Evolutionary conservation across 2,329 filamentous ascomycete species (phyloP).

Genomic region (Claviceps cyperi): DNA sequence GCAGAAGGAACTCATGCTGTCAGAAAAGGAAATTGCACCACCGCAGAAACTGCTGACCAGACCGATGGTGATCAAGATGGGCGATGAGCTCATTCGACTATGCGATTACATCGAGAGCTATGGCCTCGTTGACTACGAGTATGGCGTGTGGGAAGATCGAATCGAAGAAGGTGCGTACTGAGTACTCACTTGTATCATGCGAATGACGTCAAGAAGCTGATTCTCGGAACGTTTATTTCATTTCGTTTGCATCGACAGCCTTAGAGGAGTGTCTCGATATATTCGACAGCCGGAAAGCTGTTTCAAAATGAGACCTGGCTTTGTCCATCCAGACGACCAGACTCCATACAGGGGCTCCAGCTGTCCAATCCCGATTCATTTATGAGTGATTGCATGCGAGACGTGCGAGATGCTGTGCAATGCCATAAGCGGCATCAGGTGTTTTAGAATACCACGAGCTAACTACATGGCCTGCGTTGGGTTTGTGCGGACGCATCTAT

Average conservation of each 20-base stretch:
- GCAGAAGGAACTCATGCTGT: conserved; percentile 62
- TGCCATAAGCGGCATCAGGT: too few species aligned
- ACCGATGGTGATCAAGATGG: conserved; percentile 62
- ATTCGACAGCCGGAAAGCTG: background rate
- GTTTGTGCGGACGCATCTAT: background rate
- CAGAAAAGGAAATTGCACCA: conserved; percentile 41
- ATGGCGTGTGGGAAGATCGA: conserved; percentile 89
- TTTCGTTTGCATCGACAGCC: background rate
- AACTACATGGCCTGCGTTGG: background rate
- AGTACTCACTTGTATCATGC: conserved; percentile 15
- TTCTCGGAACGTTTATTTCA: background rate
- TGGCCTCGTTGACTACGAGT: conserved; percentile 94
- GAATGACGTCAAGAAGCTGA: background rate
- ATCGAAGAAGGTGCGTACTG: conserved; percentile 60
- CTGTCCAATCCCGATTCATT: too few species aligned
- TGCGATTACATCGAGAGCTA: conserved; percentile 81
- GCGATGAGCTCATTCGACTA: conserved; percentile 63
- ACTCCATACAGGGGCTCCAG: too few species aligned
- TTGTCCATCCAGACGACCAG: too few species aligned
- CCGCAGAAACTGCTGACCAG: conserved; percentile 50
- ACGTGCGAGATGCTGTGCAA: background rate
- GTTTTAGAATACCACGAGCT: too few species aligned
- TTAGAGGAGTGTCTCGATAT: conserved; percentile 5
- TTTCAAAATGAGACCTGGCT: background rate
- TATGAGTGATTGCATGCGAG: too few species aligned